Evolutionary conservation across 192 early-diverging fungal genomes (phyloP).

Genomic region (Gryganskiella cystojenkinii): DNA sequence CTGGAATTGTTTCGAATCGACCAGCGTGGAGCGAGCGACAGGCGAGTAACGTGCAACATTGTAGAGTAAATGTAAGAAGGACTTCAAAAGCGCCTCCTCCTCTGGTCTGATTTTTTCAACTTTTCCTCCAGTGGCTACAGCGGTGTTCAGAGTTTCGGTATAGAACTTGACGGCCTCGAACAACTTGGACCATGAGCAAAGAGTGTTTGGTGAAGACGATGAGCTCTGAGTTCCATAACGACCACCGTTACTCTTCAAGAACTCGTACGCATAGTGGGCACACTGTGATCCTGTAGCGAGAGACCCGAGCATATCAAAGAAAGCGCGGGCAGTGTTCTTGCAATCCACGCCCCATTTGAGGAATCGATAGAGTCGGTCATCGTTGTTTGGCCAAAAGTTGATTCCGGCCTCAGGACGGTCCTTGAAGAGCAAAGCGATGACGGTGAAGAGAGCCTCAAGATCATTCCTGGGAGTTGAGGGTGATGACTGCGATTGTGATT

Average conservation of each 20-base stretch:
- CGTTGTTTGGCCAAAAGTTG: constrained; percentile 70
- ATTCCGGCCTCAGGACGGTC: constrained; percentile 80
- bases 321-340: constrained; percentile 71
- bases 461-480: constrained; percentile 38
- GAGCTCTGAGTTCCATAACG: constrained; percentile 47
- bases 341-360: constrained; percentile 73
- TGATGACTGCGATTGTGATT: constrained; percentile 28
- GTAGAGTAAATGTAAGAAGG: constrained; percentile 81
- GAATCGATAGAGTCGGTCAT: constrained; percentile 69
- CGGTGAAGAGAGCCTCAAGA: constrained; percentile 76
- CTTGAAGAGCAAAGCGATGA: constrained; percentile 79
- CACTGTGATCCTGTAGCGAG: constrained; percentile 81
- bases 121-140: constrained; percentile 32
- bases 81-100: constrained; percentile 77
- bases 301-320: constrained; percentile 85
- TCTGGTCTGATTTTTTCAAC: constrained; percentile 71
- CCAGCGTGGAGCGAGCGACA: constrained; percentile 72
- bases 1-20: constrained; percentile 73
- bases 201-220: constrained; percentile 46
- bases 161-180: constrained; percentile 82
- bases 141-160: constrained; percentile 59
- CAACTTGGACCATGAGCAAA: constrained; percentile 84
- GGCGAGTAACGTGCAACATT: constrained; percentile 84
- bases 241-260: constrained; percentile 50
- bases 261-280: constrained; percentile 55